phyloP scores from a whole-genome alignment of 73 alveolate species.

The Durusdinium trenchii region DNA sequence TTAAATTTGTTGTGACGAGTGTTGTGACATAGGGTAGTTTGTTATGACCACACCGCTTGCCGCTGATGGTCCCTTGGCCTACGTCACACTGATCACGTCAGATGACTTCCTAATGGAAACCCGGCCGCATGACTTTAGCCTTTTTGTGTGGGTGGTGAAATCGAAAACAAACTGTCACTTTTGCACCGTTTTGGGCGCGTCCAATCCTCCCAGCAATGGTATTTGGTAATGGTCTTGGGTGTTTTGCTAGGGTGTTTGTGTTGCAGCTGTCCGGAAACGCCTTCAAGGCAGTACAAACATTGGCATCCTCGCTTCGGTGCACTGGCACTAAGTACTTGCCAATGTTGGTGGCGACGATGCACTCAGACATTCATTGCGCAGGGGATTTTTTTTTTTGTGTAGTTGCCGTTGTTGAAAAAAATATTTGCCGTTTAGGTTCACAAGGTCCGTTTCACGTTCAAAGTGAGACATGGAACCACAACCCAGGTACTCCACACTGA shows the following conservation, averaged over 20 bases:
- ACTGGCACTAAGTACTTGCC: not conserved
- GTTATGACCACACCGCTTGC: not conserved
- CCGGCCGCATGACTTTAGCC: not conserved
- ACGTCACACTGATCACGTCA: constrained; percentile 66
- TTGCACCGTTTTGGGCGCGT: no score
- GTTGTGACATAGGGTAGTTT: not conserved
- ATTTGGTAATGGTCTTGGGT: no score
- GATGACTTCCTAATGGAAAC: constrained; percentile 64
- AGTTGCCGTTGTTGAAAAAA: not conserved
- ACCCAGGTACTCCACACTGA: constrained; percentile 43
- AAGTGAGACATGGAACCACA: not conserved
- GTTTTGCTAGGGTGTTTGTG: no score
- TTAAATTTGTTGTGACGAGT: no score
- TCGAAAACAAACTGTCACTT: no score
- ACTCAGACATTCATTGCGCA: no score
- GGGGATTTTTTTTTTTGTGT: no score
- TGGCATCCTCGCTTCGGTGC: constrained; percentile 61
- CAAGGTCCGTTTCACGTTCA: not conserved
- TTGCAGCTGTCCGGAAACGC: no score
- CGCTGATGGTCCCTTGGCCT: not conserved
- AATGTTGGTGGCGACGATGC: constrained; percentile 41
- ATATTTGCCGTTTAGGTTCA: not conserved
- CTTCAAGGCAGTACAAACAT: constrained; percentile 48
- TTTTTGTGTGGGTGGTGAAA: not conserved
- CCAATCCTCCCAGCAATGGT: no score